Evolutionary conservation across 345 rosid genomes (phyloP).

Genomic region (Anastatica hierochuntica): DNA sequence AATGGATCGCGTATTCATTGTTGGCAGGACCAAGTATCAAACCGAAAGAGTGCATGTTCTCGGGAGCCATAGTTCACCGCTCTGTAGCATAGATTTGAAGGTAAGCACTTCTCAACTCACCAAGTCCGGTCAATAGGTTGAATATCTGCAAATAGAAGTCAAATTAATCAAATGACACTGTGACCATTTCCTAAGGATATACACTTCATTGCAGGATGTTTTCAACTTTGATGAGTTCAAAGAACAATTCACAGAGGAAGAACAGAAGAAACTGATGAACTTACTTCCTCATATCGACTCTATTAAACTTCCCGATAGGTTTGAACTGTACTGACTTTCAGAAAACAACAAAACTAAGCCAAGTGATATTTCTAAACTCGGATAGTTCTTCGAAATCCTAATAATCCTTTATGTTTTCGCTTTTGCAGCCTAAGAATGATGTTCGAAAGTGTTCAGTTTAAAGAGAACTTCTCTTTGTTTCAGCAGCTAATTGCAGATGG

Average conservation of each 20-base stretch:
- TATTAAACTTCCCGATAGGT: slow-evolving; percentile 55
- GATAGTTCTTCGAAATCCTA: not conserved
- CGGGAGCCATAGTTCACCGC: slow-evolving; percentile 52
- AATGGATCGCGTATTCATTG: not conserved
- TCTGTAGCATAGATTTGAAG: slow-evolving; percentile 60
- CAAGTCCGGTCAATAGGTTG: too few relatives aligned
- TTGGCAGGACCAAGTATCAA: slow-evolving; percentile 35
- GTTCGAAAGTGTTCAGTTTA: slow-evolving; percentile 80
- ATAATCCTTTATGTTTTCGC: slow-evolving; percentile 14
- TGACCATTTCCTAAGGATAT: not conserved
- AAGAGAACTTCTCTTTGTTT: slow-evolving; percentile 62
- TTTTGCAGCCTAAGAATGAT: slow-evolving; percentile 57
- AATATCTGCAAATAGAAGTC: too few relatives aligned
- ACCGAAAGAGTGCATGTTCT: slow-evolving; percentile 49
- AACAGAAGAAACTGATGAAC: slow-evolving; percentile 66
- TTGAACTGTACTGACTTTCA: not conserved
- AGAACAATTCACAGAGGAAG: slow-evolving; percentile 57
- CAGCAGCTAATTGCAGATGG: slow-evolving; percentile 75
- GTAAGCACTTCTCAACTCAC: slow-evolving; percentile 29
- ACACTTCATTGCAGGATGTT: slow-evolving; percentile 42
- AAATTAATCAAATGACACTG: too few relatives aligned
- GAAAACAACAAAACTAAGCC: not conserved
- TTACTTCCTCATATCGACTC: slow-evolving; percentile 62
- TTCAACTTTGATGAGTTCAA: slow-evolving; percentile 69
- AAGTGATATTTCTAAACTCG: too few relatives aligned